Conservation (phyloP, 2,329 filamentous ascomycete species). For the Curvularia eragrostidis region DNA sequence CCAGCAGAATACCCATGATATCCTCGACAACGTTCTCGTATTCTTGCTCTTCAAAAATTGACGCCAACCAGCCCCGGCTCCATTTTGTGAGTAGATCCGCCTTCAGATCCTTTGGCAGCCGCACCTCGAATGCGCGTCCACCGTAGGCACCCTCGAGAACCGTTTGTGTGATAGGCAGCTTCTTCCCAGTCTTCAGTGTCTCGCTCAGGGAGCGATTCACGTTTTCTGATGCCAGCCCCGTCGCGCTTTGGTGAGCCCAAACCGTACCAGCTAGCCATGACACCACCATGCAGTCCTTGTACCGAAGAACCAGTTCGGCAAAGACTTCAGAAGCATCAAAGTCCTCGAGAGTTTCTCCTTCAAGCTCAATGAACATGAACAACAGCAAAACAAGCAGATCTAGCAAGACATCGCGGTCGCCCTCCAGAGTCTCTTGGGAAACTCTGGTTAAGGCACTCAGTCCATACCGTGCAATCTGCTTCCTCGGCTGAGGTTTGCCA, state of each 20-base stretch:
- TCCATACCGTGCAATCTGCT: constrained; percentile 74
- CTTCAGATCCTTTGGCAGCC: constrained; percentile 35
- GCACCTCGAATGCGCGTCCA: constrained; percentile 40
- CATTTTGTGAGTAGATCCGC: constrained; percentile 53
- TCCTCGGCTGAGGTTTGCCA: constrained; percentile 50
- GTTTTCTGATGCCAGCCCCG: constrained; percentile 37
- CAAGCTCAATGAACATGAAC: constrained; percentile 74
- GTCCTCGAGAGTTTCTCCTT: constrained; percentile 71
- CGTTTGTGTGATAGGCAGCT: constrained; percentile 45
- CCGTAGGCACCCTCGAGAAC: constrained; percentile 48
- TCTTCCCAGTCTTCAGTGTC: constrained; percentile 31
- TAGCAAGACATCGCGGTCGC: constrained; percentile 76
- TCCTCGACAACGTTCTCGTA: constrained; percentile 51
- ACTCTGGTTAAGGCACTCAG: constrained; percentile 76
- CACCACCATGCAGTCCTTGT: constrained; percentile 47
- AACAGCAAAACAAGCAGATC: constrained; percentile 83
- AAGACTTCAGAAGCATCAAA: constrained; percentile 69
- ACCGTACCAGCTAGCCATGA: constrained; percentile 46
- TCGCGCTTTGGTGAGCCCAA: constrained; percentile 42
- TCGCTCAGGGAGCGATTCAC: constrained; percentile 36
- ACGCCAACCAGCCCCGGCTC: constrained; percentile 55
- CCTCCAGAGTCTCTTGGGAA: constrained; percentile 76
- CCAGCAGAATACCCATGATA: constrained; percentile 55
- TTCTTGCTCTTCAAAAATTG: constrained; percentile 45
- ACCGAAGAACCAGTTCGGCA: constrained; percentile 63